Evolutionary conservation across 2,329 filamentous ascomycete species (phyloP).

Genomic region (Biscogniauxia sp.): DNA sequence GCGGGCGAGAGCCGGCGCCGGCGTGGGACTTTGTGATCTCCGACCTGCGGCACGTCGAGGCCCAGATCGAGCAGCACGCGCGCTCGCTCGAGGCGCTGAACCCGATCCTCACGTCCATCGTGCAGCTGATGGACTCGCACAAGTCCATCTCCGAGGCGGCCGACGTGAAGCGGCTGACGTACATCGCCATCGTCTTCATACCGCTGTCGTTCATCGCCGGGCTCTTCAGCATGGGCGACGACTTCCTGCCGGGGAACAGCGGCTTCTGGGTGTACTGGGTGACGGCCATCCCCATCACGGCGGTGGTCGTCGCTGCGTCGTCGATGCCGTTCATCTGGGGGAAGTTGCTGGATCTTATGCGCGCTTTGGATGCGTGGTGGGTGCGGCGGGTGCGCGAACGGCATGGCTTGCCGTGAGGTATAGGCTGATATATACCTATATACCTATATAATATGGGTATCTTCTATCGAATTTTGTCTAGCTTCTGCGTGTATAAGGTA

Average conservation of each 20-base stretch:
- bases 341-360: neutral
- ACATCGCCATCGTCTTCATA: slow-evolving; percentile 8
- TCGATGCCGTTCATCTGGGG: neutral
- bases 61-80: slow-evolving; percentile 3
- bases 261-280: slow-evolving; percentile 7
- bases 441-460: neutral
- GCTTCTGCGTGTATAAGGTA: too few species aligned
- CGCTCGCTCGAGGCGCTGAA: slow-evolving; percentile 4
- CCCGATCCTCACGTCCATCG: slow-evolving; percentile 8
- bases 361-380: neutral
- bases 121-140: slow-evolving; percentile 7
- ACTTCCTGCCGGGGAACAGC: neutral
- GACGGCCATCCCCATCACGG: neutral
- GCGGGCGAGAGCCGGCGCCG: too few species aligned
- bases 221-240: slow-evolving; percentile 10
- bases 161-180: slow-evolving; percentile 7
- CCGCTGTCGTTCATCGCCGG: slow-evolving; percentile 7
- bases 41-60: neutral
- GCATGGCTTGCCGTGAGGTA: neutral
- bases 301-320: neutral
- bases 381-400: neutral
- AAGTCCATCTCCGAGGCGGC: slow-evolving; percentile 6
- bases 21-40: neutral
- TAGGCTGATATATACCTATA: neutral
- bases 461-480: too few species aligned